phyloP scores from a whole-genome alignment of 2,329 filamentous ascomycete species.

The Cladosporium colombiae region DNA sequence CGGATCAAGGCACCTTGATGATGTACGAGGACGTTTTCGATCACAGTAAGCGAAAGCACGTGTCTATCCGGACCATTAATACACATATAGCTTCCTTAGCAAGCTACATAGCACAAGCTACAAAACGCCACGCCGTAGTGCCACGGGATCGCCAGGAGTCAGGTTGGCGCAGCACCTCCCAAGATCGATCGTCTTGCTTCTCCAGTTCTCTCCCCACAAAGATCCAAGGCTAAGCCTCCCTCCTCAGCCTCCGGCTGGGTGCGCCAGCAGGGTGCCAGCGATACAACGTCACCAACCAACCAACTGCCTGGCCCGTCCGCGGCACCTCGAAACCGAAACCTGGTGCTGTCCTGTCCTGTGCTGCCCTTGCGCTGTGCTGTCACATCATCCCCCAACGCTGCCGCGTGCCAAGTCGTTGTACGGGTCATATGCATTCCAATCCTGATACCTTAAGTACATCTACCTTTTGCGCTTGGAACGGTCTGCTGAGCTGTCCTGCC shows the following conservation, averaged over 20 bases:
- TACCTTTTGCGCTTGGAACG: conserved; percentile 1
- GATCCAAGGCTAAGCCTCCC: not conserved
- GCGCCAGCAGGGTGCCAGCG: conserved; percentile 6
- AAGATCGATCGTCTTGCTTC: conserved; percentile 7
- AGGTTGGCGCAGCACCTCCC: not conserved
- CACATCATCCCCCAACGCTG: not conserved
- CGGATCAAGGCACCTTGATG: not conserved
- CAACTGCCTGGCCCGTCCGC: conserved; percentile 5
- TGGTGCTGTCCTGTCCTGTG: not conserved
- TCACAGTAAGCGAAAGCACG: not conserved
- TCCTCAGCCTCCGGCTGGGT: not conserved
- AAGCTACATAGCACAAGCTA: too few species aligned
- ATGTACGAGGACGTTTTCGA: not conserved
- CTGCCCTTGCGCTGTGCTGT: conserved; percentile 10
- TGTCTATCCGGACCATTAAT: not conserved
- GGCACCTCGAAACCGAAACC: conserved; percentile 15
- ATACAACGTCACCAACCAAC: conserved; percentile 11
- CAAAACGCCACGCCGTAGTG: not conserved
- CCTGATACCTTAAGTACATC: conserved; percentile 8
- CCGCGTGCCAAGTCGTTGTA: conserved; percentile 3
- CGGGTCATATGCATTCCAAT: conserved; percentile 8
- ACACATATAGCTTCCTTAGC: not conserved
- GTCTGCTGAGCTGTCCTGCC: conserved; percentile 8
- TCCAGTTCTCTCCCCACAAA: conserved; percentile 2
- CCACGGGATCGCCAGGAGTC: conserved; percentile 8